Evolutionary conservation across 2,329 filamentous ascomycete species (phyloP).

Genomic region (Colletotrichum scovillei): DNA sequence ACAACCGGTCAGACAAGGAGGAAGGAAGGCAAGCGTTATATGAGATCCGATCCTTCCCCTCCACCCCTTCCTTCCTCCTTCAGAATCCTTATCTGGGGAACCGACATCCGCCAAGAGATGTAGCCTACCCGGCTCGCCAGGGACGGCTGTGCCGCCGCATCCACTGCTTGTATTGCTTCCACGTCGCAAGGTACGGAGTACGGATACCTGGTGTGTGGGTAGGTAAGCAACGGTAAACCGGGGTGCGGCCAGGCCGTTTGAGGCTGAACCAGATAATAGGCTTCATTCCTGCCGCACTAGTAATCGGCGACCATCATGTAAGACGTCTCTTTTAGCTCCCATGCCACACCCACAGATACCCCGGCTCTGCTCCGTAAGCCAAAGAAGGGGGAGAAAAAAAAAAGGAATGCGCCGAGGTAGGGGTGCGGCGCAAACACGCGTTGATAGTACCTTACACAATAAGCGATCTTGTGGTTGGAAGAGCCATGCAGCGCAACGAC

Average conservation of each 20-base stretch:
- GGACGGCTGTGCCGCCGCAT: not conserved
- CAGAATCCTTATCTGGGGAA: not conserved
- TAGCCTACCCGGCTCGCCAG: not conserved
- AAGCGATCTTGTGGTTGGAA: not conserved
- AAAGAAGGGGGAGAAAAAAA: too few species aligned
- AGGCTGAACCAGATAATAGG: not conserved
- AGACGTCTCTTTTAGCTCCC: not conserved
- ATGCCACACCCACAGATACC: too few species aligned
- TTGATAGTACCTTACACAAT: not conserved
- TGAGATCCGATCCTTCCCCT: not conserved
- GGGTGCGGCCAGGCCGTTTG: not conserved
- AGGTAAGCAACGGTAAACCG: too few species aligned
- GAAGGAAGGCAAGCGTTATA: not conserved
- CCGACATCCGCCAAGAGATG: not conserved
- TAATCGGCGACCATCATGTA: slow-evolving; percentile 28
- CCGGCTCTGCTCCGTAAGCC: too few species aligned
- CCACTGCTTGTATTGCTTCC: not conserved
- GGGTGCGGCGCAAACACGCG: not conserved
- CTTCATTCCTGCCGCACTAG: slow-evolving; percentile 8
- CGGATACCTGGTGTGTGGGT: too few species aligned
- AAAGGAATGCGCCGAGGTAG: not conserved
- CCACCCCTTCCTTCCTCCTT: not conserved
- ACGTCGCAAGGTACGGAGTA: too few species aligned
- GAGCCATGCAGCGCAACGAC: too few species aligned
- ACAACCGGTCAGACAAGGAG: not conserved